These are phyloP conservation scores for Podila minutissima DNA, from an alignment of 192 early-diverging fungal genomes.

Conservation along the genomic window DNA sequence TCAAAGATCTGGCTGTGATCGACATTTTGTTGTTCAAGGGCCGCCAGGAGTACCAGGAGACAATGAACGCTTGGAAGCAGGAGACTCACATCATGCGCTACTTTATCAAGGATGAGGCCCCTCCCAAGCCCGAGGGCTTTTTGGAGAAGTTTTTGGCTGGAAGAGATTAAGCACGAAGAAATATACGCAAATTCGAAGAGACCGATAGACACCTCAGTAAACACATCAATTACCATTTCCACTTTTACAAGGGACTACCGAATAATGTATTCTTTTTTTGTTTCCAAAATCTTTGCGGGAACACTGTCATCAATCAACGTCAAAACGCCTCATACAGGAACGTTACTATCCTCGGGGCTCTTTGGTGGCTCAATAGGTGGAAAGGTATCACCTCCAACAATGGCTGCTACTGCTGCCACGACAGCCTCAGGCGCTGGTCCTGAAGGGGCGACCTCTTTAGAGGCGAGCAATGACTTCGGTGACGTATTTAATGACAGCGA, in stretches of 20 bases:
- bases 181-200: background rate
- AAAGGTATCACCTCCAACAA: conserved; percentile 11
- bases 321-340: too few relatives aligned
- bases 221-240: background rate
- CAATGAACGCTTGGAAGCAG: conserved; percentile 94
- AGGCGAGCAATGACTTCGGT: conserved; percentile 4
- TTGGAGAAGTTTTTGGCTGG: conserved; percentile 86
- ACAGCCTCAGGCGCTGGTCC: conserved; percentile 36
- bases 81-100: conserved; percentile 87
- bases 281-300: too few relatives aligned
- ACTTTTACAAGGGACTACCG: too few relatives aligned
- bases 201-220: background rate
- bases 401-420: conserved; percentile 29
- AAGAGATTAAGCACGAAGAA: conserved; percentile 42
- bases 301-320: too few relatives aligned
- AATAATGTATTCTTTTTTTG: too few relatives aligned
- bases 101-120: conserved; percentile 80
- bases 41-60: conserved; percentile 87
- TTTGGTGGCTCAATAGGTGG: background rate
- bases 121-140: conserved; percentile 75
- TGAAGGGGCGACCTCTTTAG: conserved; percentile 9
- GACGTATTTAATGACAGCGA: background rate
- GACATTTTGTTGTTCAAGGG: conserved; percentile 92
- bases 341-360: background rate
- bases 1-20: conserved; percentile 77